Conservation (phyloP, 2,329 filamentous ascomycete genomes). For the Aspergillus sp. region DNA sequence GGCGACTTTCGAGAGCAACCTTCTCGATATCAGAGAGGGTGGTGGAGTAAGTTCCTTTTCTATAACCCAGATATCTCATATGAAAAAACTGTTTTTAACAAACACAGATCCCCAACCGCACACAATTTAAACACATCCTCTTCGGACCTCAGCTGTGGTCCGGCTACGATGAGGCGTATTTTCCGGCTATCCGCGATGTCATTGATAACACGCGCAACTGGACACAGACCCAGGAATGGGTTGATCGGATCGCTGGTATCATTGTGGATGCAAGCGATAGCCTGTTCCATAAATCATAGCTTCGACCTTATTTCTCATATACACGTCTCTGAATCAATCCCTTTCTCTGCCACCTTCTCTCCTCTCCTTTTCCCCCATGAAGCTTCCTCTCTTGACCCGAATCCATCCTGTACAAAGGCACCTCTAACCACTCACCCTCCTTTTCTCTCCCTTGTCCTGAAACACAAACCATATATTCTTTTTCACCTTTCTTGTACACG, state of each 20-base stretch:
- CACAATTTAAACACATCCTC: slow-evolving; percentile 89
- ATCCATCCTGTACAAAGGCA: no score
- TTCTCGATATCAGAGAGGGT: slow-evolving; percentile 66
- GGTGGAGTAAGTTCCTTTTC: slow-evolving; percentile 60
- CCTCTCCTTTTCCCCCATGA: no score
- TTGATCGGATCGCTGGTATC: slow-evolving; percentile 65
- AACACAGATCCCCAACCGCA: slow-evolving; percentile 67
- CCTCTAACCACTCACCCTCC: no score
- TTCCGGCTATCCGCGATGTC: slow-evolving; percentile 79
- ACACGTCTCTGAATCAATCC: slow-evolving; percentile 10
- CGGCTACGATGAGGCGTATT: slow-evolving; percentile 59
- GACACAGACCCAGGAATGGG: slow-evolving; percentile 58
- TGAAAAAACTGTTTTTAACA: not conserved
- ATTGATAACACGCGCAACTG: slow-evolving; percentile 62
- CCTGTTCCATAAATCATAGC: slow-evolving; percentile 17
- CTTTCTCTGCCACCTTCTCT: slow-evolving; percentile 4
- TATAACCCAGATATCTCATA: not conserved
- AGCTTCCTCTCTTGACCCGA: no score
- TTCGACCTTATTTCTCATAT: not conserved
- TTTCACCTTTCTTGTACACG: no score
- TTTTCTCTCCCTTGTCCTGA: no score
- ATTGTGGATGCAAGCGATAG: slow-evolving; percentile 55
- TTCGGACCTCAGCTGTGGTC: slow-evolving; percentile 79
- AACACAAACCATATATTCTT: no score
- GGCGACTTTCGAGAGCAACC: slow-evolving; percentile 70